These are phyloP conservation scores for Arachnopeziza araneosa DNA, from an alignment of 2,329 filamentous ascomycete genomes.

Conservation along the genomic window DNA sequence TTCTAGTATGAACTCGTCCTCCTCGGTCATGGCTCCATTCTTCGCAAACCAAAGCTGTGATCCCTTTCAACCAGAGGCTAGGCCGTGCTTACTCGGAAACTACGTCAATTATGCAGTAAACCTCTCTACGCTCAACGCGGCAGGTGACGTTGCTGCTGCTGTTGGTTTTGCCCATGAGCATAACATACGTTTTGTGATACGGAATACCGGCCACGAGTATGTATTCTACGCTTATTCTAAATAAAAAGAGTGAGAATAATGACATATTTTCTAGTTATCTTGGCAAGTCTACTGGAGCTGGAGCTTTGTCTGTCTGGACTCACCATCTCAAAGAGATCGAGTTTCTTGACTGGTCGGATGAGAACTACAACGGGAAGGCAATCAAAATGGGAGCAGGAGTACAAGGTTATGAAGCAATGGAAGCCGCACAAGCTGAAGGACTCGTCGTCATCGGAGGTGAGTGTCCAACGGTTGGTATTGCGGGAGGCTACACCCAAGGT, in stretches of 20 bases:
- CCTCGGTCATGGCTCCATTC: constrained; percentile 22
- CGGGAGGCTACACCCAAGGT: neutral
- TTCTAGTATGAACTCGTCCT: constrained; percentile 32
- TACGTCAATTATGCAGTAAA: neutral
- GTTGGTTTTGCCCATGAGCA: neutral
- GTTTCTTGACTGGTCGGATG: neutral
- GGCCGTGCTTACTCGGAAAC: neutral
- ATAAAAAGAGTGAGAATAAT: too few species aligned
- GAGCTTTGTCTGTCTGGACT: neutral
- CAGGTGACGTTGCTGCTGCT: neutral
- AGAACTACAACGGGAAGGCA: neutral
- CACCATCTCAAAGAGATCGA: neutral
- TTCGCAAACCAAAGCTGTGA: neutral
- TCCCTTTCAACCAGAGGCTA: neutral
- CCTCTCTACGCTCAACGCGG: neutral
- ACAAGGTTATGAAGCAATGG: neutral
- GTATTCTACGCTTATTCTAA: too few species aligned
- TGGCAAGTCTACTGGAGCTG: neutral
- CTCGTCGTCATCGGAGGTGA: neutral
- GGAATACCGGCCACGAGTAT: neutral
- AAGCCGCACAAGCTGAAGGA: neutral
- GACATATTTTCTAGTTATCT: too few species aligned
- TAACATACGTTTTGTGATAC: neutral
- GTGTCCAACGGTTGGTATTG: neutral
- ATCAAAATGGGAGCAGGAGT: neutral